phyloP scores from a whole-genome alignment of 2,329 filamentous ascomycete genomes.

The Tolypocladium paradoxum region DNA sequence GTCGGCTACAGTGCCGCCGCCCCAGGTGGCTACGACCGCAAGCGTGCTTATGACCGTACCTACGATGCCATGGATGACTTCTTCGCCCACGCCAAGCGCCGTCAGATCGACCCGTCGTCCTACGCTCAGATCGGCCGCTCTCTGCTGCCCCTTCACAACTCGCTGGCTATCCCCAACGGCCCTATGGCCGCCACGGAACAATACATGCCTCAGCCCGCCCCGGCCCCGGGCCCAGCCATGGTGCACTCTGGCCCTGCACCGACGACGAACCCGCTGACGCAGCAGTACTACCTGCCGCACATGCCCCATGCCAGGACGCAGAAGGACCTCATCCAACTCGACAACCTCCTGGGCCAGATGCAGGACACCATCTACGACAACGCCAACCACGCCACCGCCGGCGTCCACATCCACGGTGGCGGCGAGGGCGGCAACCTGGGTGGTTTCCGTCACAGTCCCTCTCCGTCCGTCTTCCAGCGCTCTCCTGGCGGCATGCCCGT shows the following conservation, averaged over 20 bases:
- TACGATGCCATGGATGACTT: constrained; percentile 88
- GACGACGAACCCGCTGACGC: constrained; percentile 45
- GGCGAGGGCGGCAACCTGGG: constrained; percentile 46
- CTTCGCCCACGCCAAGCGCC: constrained; percentile 85
- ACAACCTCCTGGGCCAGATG: constrained; percentile 91
- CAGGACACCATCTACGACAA: constrained; percentile 94
- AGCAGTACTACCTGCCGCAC: constrained; percentile 71
- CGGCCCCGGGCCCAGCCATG: constrained; percentile 26
- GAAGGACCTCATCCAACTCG: constrained; percentile 85
- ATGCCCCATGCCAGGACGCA: constrained; percentile 86
- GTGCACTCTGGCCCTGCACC: constrained; percentile 46
- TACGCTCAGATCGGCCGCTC: constrained; percentile 87
- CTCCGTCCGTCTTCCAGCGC: constrained; percentile 33
- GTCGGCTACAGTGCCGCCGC: constrained; percentile 46
- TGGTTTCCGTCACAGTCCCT: constrained; percentile 47
- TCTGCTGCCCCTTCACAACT: constrained; percentile 68
- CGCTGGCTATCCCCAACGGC: constrained; percentile 51
- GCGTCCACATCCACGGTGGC: constrained; percentile 64
- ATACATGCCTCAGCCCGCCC: constrained; percentile 37
- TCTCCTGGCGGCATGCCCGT: constrained; percentile 21
- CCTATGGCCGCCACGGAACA: constrained; percentile 35
- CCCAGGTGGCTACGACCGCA: constrained; percentile 54
- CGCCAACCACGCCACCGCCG: constrained; percentile 69
- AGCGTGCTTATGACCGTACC: constrained; percentile 78
- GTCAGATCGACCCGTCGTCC: constrained; percentile 78